Base-by-base conservation (phyloP, 2,329 filamentous ascomycete species). In the Lomentospora prolificans region DNA sequence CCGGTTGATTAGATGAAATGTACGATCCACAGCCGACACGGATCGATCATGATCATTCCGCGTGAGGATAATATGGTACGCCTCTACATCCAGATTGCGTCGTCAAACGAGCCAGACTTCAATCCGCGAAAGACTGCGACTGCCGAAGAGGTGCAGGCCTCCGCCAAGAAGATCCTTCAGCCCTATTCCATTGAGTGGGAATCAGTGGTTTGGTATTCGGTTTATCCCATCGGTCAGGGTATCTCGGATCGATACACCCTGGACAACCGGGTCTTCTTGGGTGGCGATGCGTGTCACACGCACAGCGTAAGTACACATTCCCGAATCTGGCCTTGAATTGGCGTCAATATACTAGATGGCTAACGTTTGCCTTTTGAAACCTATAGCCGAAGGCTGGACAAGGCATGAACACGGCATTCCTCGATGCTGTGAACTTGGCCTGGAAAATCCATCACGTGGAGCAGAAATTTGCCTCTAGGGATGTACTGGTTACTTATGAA, bases 391-490 rank as follows among this genome's bases (percentile, higher is more conserved):
- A 89, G 73, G 86, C 86, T 30, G 86, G 86, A 1, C 86, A 89
- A 68, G 86, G 86, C 28, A 90, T 90, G 87, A 90, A 90, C 64
- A 87, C 86, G 0, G 86, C 85, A 3, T 89, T 90, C 70, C 74
- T 87, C 53, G 87, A 92, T 62, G 90, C 90, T 0, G 81, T 90
- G 58, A 97, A 96, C 69, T 76, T 97, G 41, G 91, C 91, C 6
- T 97, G 91, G 91, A 97, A 97, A 74, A 88, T 96, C 53, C 91
- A 96, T 66, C 84, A 88, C 33, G 92, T 96, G 8, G 90, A 96
- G 67, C 78, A 79, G 25, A 90, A 90, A 10, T 89, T 95, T 61
- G 89, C 90, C 1, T 73, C 84, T 28, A 85, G 88, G 58, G 80
- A 81, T 3, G 77, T 94, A 17, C 79, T 97, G 53, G 81, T 84